These are phyloP conservation scores for Penicillium sp. DNA, from an alignment of 2,329 filamentous ascomycete species.

Conservation along the genomic window DNA sequence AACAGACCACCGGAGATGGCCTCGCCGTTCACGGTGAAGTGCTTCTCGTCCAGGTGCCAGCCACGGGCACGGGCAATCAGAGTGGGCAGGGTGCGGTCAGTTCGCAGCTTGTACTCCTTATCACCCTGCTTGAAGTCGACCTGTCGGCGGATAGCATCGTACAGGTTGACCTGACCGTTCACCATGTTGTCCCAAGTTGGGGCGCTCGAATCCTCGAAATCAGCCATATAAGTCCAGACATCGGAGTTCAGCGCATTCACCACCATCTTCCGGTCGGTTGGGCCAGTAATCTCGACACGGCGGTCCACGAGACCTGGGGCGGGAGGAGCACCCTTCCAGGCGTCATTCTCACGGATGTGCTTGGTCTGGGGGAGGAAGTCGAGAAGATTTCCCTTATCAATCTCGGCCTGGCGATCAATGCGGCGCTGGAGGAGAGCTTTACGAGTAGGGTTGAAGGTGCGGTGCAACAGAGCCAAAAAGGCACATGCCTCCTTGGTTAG, in stretches of 20 bases:
- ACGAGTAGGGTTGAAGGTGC: slow-evolving; percentile 86
- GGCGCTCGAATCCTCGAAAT: slow-evolving; percentile 95
- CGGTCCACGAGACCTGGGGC: slow-evolving; percentile 91
- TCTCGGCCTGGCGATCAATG: slow-evolving; percentile 81
- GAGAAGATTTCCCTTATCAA: slow-evolving; percentile 82
- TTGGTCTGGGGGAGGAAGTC: slow-evolving; percentile 96
- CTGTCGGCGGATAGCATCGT: slow-evolving; percentile 89
- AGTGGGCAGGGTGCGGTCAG: slow-evolving; percentile 80
- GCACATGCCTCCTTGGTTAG: slow-evolving; percentile 84
- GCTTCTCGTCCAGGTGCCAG: slow-evolving; percentile 98
- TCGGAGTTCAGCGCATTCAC: slow-evolving; percentile 94
- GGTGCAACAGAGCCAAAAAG: slow-evolving; percentile 91
- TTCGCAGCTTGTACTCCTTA: slow-evolving; percentile 97
- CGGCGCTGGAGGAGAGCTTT: slow-evolving; percentile 87
- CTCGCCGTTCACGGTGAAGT: slow-evolving; percentile 92
- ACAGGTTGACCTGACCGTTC: slow-evolving; percentile 95
- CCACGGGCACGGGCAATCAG: slow-evolving; percentile 92
- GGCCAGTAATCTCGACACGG: slow-evolving; percentile 94
- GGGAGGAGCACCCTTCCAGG: slow-evolving; percentile 89
- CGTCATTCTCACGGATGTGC: slow-evolving; percentile 88
- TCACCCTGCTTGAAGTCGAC: slow-evolving; percentile 93
- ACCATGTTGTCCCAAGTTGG: slow-evolving; percentile 99
- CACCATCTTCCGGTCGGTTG: slow-evolving; percentile 98
- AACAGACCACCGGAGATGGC: slow-evolving; percentile 89
- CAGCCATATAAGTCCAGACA: slow-evolving; percentile 99